Evolutionary conservation across 192 early-diverging fungal species (phyloP), one percentile per base, ranked within the genome.

Genomic region (Radiomyces spectabilis): DNA sequence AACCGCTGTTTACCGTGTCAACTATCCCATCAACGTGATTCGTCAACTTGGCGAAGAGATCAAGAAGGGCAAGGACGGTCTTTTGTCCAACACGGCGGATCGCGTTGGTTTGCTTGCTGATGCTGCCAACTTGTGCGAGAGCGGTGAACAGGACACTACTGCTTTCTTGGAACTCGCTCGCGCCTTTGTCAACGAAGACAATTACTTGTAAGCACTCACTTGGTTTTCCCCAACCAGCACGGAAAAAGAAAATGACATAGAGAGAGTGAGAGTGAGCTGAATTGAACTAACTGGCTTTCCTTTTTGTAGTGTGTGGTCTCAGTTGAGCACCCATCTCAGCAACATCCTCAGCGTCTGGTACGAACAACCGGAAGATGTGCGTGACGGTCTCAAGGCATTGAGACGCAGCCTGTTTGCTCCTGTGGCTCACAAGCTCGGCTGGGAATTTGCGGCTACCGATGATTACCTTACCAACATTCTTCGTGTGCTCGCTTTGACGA

Each of bases 1-100:
- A 35, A 86, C 80, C 26, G 87, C 90, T 4, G 76, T 98, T 48
- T 98, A 87, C 75, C 84, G 96, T 24, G 93, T 95, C 1, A 78
- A 84, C 18, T 90, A 90, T 54, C 73, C 85, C 26, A 52, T 71
- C 22, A 53, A 72, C 2, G 69, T 76, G 9, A 60, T 86, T 37
- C 50, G 38, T 22, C 62, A 70, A 9, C 65, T 90, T 33, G 83
- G 74, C 3, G 57, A 67, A 1, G 79, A 74, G 1, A 72, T 83
- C 27, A 78, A 70, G 34, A 39, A 73, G 44, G 69, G 57, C 1
- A 15, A 40, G 6, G 67, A 74, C 39, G 76, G 74, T n/a, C 64
- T 93, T 49, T 53, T 78, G 19, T 76, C 67, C 7, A 77, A 77
- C 32, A 63, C 74, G 5, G 54, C 73, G 39, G 96, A 98, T 68